These are phyloP conservation scores for Encephalitozoon cuniculi DNA, from an alignment of 371 early-diverging fungal species.

Conservation along the genomic window DNA sequence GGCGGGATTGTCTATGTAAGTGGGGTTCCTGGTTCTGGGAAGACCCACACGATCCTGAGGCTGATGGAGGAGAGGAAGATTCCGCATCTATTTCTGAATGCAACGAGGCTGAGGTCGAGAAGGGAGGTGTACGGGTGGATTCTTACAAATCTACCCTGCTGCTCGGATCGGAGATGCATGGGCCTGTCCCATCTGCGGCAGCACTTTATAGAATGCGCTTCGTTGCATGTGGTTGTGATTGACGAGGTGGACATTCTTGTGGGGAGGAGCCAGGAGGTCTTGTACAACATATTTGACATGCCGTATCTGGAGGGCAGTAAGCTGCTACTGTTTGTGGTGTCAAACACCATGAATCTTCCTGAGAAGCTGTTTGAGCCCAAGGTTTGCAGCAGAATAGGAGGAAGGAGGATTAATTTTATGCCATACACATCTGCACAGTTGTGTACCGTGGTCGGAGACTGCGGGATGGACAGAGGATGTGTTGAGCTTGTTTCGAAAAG, in stretches of 20 bases:
- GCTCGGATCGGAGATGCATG: neutral
- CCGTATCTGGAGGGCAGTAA: constrained; percentile 68
- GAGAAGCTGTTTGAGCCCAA: constrained; percentile 80
- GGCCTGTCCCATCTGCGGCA: neutral
- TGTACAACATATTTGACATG: constrained; percentile 96
- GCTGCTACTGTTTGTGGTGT: constrained; percentile 81
- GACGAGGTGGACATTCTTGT: constrained; percentile 91
- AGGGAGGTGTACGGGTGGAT: constrained; percentile 43
- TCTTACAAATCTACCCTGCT: constrained; percentile 4
- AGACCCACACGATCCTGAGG: constrained; percentile 53
- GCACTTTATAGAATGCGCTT: constrained; percentile 31
- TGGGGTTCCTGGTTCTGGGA: constrained; percentile 61
- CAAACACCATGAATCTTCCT: constrained; percentile 94
- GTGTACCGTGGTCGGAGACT: constrained; percentile 22
- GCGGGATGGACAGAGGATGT: neutral
- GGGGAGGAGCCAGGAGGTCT: constrained; percentile 75
- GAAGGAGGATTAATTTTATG: constrained; percentile 53
- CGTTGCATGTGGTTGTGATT: constrained; percentile 67
- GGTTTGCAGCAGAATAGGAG: constrained; percentile 79
- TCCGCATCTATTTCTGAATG: constrained; percentile 38
- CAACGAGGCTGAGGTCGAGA: constrained; percentile 10
- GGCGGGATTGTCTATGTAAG: constrained; percentile 54
- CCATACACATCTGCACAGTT: constrained; percentile 46
- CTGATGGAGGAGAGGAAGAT: constrained; percentile 30
- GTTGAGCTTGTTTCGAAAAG: constrained; percentile 71